phyloP scores from a whole-genome alignment of 257 asterid species.

The Solanum clarkiae region DNA sequence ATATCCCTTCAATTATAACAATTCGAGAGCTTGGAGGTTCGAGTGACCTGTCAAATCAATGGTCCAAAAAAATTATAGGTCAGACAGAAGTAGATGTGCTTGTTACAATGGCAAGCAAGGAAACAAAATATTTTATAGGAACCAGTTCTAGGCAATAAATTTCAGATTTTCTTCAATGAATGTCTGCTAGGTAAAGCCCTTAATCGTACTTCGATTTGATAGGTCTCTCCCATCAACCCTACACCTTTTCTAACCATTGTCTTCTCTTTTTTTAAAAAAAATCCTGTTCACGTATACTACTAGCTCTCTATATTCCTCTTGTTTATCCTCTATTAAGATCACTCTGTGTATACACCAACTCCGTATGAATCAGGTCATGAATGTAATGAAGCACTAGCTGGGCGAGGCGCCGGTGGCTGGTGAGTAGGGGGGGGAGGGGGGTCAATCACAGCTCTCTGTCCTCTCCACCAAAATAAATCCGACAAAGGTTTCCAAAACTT shows the following conservation, averaged over 20 bases:
- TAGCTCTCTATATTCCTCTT: not conserved
- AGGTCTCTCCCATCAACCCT: not conserved
- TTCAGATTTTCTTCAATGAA: not conserved
- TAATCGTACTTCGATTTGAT: not conserved
- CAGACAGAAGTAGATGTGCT: not conserved
- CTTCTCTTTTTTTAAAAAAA: not conserved
- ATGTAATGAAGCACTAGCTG: not conserved
- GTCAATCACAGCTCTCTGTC: not conserved
- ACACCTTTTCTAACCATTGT: not conserved
- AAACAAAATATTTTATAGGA: not conserved
- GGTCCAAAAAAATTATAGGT: not conserved
- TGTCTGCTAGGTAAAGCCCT: not conserved
- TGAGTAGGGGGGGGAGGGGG: not conserved
- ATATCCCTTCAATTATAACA: slow-evolving; percentile 89
- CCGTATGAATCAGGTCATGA: not conserved
- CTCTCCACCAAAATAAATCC: not conserved
- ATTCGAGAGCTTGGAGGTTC: slow-evolving; percentile 91
- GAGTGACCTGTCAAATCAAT: slow-evolving; percentile 46
- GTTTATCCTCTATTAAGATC: not conserved
- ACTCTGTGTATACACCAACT: not conserved
- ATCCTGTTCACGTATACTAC: not conserved
- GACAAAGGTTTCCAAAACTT: not conserved
- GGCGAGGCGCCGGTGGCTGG: not conserved
- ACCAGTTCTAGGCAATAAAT: not conserved
- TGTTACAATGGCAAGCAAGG: not conserved